Base-by-base conservation (phyloP, 2,329 filamentous ascomycete genomes). In the Lomentospora prolificans region DNA sequence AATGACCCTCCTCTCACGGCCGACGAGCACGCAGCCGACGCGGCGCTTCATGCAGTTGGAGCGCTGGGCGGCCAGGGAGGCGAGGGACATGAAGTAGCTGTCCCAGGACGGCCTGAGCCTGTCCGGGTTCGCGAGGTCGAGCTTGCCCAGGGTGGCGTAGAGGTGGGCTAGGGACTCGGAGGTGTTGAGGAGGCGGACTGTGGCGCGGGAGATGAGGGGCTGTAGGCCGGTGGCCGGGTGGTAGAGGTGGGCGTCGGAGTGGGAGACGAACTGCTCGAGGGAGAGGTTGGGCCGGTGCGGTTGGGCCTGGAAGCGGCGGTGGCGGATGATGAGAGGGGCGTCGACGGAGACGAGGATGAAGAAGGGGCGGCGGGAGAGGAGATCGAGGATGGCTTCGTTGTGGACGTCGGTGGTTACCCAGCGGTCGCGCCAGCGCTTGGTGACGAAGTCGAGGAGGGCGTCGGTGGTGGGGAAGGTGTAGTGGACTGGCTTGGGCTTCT, bases 31-130 rank as follows among this genome's bases (percentile, higher is more conserved):
- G 71, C 91, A 96, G 6, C 94, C 94, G 1, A 99, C 94, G 61
- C 92, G 84, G 28, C 94, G 81, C 73, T 97, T 96, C 94, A 99
- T 99, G 75, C 94, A 99, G 70, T 99, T 99, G 66, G 86, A 90
- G 60, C 94, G 82, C 62, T 90, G 87, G 0, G 92, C 89, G 6
- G 94, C 94, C 51, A 99, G 82, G 31, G 88, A 90, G 4, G 94
- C 91, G n/a, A 99, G 77, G 41, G 89, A 84, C 94, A 99, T 99
- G 67, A 99, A 99, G 74, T 99, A 99, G 64, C 88, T 85, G 70
- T 99, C 94, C 94, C 94, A 99, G 51, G 82, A 85, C 1, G 94
- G 94, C 1, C 94, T 84, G 33, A 99, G 77, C 2, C 94, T 86
- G 63, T 87, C 81, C 31, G 86, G 80, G 64, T 94, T 85, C 1